Evolutionary conservation across 2,329 filamentous ascomycete genomes (phyloP), one percentile per base, ranked within the genome.

Genomic region (Aspergillus flavus): DNA sequence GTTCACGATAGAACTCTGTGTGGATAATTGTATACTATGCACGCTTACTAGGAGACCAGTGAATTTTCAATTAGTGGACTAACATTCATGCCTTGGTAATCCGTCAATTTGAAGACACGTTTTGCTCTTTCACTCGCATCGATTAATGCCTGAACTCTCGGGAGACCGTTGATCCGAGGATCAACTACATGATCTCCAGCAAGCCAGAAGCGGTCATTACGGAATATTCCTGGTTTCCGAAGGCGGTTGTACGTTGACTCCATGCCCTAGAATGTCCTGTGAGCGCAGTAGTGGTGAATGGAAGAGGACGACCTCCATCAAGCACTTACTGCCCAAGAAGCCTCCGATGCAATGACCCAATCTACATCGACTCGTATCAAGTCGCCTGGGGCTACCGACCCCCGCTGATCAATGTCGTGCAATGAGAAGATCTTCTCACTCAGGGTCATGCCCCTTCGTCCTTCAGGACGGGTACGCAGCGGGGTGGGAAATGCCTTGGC

Each of bases 151-250:
- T 76, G 69, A 39, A 80, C 72, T 34, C 73, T 67, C 0, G 81
- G 79, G 0, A 69, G 63, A 16, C 78, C 63, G n/a, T 76, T 75
- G 9, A 79, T 68, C 1, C 80, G 73, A 2, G 82, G 82, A 58
- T 84, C 81, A 4, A 84, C 81, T 4, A 80, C 75, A 64, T 84
- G 82, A 66, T 84, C 83, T 2, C 79, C 79, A 0, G 81, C 82
- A 6, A 85, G 74, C 83, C 82, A 84, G 66, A 85, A 79, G 0
- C 82, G 72, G 64, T 84, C 82, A 58, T 84, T 85, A 10, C 83
- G 80, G 62, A 78, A 83, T n/a, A 82, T 80, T 4, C 78, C 76
- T 0, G 80, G 80, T 14, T 70, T 66, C 3, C 80, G 79, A 9
- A 84, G 67, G 4, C 69, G 58, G 5, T 80, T 71, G 65, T 82